phyloP scores from a whole-genome alignment of 2,329 filamentous ascomycete species.

The Talaromyces amestolkiae region DNA sequence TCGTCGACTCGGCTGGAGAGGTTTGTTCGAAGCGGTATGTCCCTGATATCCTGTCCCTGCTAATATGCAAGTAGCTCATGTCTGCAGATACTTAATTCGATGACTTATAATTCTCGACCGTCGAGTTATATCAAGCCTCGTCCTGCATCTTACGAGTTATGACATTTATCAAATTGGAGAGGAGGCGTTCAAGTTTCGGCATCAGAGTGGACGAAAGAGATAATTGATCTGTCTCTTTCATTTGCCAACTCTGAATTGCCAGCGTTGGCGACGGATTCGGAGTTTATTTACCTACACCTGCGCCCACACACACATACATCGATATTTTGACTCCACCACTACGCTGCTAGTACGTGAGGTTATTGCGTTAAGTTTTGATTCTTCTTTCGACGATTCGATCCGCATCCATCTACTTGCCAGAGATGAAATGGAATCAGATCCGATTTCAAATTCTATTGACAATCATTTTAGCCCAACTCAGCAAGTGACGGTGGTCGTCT shows the following conservation, averaged over 20 bases:
- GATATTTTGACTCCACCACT: not conserved
- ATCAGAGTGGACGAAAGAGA: conserved; percentile 8
- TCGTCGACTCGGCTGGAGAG: not conserved
- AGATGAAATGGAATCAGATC: not conserved
- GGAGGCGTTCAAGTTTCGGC: conserved; percentile 1
- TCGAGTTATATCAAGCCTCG: not conserved
- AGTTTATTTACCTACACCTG: conserved; percentile 8
- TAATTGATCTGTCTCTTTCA: not conserved
- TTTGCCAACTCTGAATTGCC: conserved; percentile 6
- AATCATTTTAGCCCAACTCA: conserved; percentile 13
- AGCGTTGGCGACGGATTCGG: conserved; percentile 17
- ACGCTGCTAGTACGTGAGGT: not conserved
- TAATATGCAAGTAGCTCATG: not conserved
- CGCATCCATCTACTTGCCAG: not conserved
- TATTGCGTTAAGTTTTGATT: conserved; percentile 1
- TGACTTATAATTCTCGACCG: too few relatives aligned
- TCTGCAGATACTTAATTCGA: too few relatives aligned
- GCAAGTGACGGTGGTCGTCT: not conserved
- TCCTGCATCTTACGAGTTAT: not conserved
- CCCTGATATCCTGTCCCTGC: not conserved
- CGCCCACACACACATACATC: not conserved
- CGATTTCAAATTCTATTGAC: conserved; percentile 10
- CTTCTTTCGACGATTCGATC: conserved; percentile 4
- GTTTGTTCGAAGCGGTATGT: not conserved
- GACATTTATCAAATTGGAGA: not conserved